Evolutionary conservation across 306 rosid genomes (phyloP), one percentile per base, ranked within the genome.

Genomic region (Citrullus amarus): DNA sequence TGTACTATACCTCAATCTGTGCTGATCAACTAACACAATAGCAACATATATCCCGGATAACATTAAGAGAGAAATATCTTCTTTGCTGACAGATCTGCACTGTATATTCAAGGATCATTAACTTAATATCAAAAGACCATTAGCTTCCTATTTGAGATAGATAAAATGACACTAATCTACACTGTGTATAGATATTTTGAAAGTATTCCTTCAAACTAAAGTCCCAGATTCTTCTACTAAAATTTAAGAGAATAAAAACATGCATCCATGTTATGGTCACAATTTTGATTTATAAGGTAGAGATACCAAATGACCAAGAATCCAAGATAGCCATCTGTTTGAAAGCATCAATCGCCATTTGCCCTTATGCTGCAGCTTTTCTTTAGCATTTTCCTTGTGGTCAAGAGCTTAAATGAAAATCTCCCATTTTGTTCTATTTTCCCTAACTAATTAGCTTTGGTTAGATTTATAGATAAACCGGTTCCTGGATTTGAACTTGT

Each of bases 21-120:
- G 85, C 78, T 95, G 96, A 81, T 95, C 97, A 83, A 95, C 99
- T 86, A 95, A 88, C 56, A 93, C 97, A 79, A 95, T 90, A 50
- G 91, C 96, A 79, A 92, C 87, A 84, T 87, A 90, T 78, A 85
- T 86, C 80, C 99, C 96, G 32, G 93, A 88, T 85, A 95, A 83
- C 75, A 95, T 88, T 86, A 90, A 82, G 80, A 81, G 75, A 22
- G 93, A 88, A 79, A 95, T 88, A 79, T 87, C 96, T 82, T 91
- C 87, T 84, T 55, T 83, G 68, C 89, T 85, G 79, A 95, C 79
- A 72, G 99, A 92, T 85, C 93, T 89, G 90, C 91, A 85, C 98
- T 95, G 99, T 88, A 79, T 81, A 85, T 78, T 20, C 75, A 82
- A 86, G 79, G 38, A 84, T 84, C 66, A 78, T 75, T 81, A 78